Base-by-base conservation (phyloP, 208 protist species). In the Endotrypanum monterogeii region DNA sequence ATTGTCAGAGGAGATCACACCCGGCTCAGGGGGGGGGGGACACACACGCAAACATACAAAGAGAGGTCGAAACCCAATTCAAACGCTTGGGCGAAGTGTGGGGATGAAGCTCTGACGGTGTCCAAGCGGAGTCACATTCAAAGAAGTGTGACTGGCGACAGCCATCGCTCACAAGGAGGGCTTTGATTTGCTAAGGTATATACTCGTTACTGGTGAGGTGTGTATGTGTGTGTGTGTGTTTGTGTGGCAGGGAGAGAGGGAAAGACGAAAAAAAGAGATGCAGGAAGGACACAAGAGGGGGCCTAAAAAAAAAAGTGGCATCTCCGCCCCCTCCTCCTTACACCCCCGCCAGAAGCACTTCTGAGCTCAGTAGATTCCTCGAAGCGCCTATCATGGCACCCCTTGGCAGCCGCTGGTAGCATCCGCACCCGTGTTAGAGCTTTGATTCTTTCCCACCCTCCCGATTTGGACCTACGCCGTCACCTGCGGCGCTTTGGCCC, bases 401-500 rank as follows among this genome's bases (percentile, higher is more conserved):
- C 18, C 60, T 39, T 46, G 16, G 44, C 32, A 41, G 32, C 18
- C 57, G 60, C 37, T 44, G 37, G 20, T 11, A 23, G 1, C 23
- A 20, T 18, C 23, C 4, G 44, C 60, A 30, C 60, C 23, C 7
- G 60, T 32, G 37, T 39, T 9, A 1, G 25, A 44, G 25, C 28
- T 11, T 8, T 2, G 46, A 44, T 28, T 2, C 60, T 6, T 30
- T 46, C 60, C 60, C 28, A 20, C 12, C 3, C 16, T 23, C 4
- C 46, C 44, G 35, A 39, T 44, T 11, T 20, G 50, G 3, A 8
- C 56, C 65, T 74, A 79, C 8, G 73, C 79, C n/a, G 57, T 76
- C 67, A 86, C 73, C 50, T 86, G 66, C 18, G 52, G 51, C 11
- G 76, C 76, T 2, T 67, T 69, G 39, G 44, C 60, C 56, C 67